Percentiles rank a stretch among this genome's conserved stretches.
These are phyloP conservation scores for Oehlia diaphana DNA, from an alignment of 192 early-diverging fungal species.

Conservation along the genomic window DNA sequence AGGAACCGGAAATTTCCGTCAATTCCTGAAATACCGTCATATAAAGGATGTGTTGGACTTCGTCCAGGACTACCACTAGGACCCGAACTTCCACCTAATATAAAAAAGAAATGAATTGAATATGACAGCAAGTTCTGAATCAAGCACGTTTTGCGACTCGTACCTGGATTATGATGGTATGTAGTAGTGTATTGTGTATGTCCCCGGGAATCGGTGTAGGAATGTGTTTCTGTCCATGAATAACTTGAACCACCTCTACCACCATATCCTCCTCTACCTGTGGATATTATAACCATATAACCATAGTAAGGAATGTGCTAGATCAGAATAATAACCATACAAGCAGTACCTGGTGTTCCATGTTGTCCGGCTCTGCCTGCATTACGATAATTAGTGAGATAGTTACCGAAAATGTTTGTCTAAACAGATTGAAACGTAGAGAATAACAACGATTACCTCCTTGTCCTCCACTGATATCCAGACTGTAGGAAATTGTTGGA, in stretches of 20 bases:
- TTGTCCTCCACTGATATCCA: conserved; percentile 1
- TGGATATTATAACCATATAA: not conserved
- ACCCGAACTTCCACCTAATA: conserved; percentile 17
- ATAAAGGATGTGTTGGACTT: conserved; percentile 12
- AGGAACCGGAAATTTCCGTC: conserved; percentile 5
- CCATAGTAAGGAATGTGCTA: too few species aligned
- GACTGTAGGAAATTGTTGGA: conserved; percentile 15
- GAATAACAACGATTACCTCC: conserved; percentile 20
- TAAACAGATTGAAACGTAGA: not conserved
- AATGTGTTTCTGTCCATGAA: conserved; percentile 15
- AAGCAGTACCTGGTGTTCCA: conserved; percentile 19
- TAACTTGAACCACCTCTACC: not conserved
- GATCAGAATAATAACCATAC: not conserved
- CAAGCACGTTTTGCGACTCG: conserved; percentile 1
- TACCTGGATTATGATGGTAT: not conserved
- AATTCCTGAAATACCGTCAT: conserved; percentile 15
- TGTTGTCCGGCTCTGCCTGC: conserved; percentile 20
- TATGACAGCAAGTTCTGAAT: not conserved
- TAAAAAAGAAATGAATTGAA: not conserved
- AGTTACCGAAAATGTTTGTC: too few species aligned
- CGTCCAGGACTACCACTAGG: not conserved
- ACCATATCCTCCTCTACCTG: conserved; percentile 21
- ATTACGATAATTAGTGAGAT: too few species aligned
- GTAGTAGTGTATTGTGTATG: too few species aligned
- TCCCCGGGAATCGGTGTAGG: not conserved